These are phyloP conservation scores for Wickerhamiella dianesei DNA, from an alignment of 805 yeast species.

Conservation along the genomic window DNA sequence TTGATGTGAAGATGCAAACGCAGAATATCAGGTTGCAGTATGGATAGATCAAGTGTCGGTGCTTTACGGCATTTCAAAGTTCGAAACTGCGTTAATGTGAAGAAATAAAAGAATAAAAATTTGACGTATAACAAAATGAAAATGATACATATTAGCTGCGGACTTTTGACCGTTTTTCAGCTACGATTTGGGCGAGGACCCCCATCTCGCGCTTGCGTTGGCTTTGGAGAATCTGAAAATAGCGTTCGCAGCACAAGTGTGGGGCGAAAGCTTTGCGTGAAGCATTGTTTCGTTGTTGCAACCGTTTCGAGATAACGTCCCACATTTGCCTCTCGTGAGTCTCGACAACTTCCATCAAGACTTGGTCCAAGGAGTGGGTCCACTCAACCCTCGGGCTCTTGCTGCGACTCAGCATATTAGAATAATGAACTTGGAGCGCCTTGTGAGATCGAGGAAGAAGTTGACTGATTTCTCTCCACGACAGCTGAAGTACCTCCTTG, in stretches of 20 bases:
- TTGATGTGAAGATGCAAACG: too few species aligned
- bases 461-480: slow-evolving; percentile 71
- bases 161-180: background rate
- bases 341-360: slow-evolving; percentile 4
- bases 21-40: too few species aligned
- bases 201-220: background rate
- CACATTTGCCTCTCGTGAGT: slow-evolving; percentile 11
- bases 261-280: background rate
- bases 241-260: background rate
- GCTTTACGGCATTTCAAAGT: too few species aligned
- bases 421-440: slow-evolving; percentile 53
- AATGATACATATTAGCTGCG: too few species aligned
- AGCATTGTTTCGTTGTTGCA: background rate
- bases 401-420: slow-evolving; percentile 17
- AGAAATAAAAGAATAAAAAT: too few species aligned
- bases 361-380: slow-evolving; percentile 4
- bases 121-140: too few species aligned
- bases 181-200: background rate
- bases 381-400: slow-evolving; percentile 1
- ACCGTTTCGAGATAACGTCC: slow-evolving; percentile 6
- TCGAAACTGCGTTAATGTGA: too few species aligned
- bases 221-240: background rate
- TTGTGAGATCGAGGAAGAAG: slow-evolving; percentile 67
- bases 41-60: too few species aligned
- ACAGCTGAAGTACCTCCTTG: slow-evolving; percentile 60